A percentile compares a stretch with the other conserved stretches of the same genome.
phyloP scores from a whole-genome alignment of 2,329 filamentous ascomycete genomes.

The Colletotrichum sp. region DNA sequence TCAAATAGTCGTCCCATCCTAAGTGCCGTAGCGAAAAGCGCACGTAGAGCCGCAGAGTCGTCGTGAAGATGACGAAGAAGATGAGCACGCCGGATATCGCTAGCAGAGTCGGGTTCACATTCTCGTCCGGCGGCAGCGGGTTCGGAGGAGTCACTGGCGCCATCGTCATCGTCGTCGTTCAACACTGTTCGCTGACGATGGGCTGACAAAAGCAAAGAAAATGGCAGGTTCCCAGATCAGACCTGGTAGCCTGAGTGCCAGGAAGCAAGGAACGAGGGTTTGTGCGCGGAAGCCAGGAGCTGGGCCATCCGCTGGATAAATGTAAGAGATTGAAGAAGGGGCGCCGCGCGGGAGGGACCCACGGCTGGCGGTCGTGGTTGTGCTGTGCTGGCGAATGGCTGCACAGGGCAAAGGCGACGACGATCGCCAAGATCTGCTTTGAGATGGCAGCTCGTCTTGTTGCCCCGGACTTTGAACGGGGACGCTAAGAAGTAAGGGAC shows the following conservation, averaged over 20 bases:
- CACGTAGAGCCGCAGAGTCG: slow-evolving; percentile 34
- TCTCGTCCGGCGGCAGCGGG: slow-evolving; percentile 42
- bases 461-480: background rate
- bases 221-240: background rate
- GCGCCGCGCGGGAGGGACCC: background rate
- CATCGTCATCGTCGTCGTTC: background rate
- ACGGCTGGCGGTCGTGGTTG: background rate
- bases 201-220: background rate
- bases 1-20: slow-evolving; percentile 43
- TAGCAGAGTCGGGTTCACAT: slow-evolving; percentile 35
- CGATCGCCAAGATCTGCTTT: slow-evolving; percentile 15
- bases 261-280: background rate
- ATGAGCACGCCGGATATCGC: slow-evolving; percentile 36
- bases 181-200: background rate
- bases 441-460: background rate
- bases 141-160: slow-evolving; percentile 25
- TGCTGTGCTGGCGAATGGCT: background rate
- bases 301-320: slow-evolving; percentile 9
- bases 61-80: slow-evolving; percentile 34
- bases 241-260: background rate
- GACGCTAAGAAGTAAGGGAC: background rate
- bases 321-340: background rate
- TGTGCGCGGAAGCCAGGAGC: background rate
- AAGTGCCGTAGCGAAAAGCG: slow-evolving; percentile 30
- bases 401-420: background rate